Percentiles rank a stretch among this genome's conserved stretches.
Evolutionary conservation across 306 rosid genomes (phyloP).

Genomic region (Glycine soja): DNA sequence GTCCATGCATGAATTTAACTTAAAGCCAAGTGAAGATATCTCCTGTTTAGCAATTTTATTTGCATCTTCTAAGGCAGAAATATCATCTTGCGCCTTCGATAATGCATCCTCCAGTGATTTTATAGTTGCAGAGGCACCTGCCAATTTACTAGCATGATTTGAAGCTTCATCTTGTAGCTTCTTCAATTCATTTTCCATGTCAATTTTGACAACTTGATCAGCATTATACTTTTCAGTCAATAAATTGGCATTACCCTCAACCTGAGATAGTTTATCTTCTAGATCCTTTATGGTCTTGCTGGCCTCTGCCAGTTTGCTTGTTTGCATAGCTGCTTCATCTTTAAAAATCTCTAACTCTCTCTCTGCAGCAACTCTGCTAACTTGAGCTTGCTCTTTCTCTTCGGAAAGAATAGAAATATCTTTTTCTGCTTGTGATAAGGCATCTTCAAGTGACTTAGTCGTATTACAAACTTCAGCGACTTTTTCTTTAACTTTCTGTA

Average conservation of each 20-base stretch:
- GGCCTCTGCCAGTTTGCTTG: slow-evolving; percentile 72
- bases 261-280: slow-evolving; percentile 68
- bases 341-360: slow-evolving; percentile 65
- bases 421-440: slow-evolving; percentile 73
- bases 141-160: no score
- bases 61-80: slow-evolving; percentile 66
- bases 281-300: slow-evolving; percentile 65
- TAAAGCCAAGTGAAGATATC: slow-evolving; percentile 66
- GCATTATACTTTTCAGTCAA: slow-evolving; percentile 71
- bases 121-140: slow-evolving; percentile 59
- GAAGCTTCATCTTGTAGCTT: no score
- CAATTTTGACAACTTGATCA: slow-evolving; percentile 60
- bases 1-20: slow-evolving; percentile 73
- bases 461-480: slow-evolving; percentile 58
- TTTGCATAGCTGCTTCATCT: slow-evolving; percentile 66
- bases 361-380: slow-evolving; percentile 64
- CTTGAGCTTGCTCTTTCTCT: slow-evolving; percentile 78
- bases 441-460: slow-evolving; percentile 68
- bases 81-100: slow-evolving; percentile 66
- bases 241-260: slow-evolving; percentile 55
- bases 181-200: slow-evolving; percentile 63
- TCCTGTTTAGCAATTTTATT: slow-evolving; percentile 74
- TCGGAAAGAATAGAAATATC: slow-evolving; percentile 56
- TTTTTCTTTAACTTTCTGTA: slow-evolving; percentile 68
- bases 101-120: slow-evolving; percentile 75